These are phyloP conservation scores for Amauroascus niger DNA, from an alignment of 2,329 filamentous ascomycete genomes.

Conservation along the genomic window DNA sequence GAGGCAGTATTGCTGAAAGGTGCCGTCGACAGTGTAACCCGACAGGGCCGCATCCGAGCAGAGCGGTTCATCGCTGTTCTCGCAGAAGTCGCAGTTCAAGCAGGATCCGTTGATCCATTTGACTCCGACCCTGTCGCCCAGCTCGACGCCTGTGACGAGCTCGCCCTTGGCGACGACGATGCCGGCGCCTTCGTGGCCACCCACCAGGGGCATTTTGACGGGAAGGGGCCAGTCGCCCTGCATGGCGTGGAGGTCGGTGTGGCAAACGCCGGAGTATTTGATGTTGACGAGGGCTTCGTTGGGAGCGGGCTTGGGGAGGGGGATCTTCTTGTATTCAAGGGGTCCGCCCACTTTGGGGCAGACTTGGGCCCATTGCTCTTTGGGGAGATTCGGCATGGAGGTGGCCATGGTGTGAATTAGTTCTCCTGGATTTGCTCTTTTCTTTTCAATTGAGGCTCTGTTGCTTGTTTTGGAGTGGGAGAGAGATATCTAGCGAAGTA, in stretches of 20 bases:
- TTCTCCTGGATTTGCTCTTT: background rate
- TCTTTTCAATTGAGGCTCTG: background rate
- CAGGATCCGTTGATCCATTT: slow-evolving; percentile 91
- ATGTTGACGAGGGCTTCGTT: slow-evolving; percentile 89
- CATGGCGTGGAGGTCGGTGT: slow-evolving; percentile 73
- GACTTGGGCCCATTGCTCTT: slow-evolving; percentile 84
- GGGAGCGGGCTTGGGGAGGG: slow-evolving; percentile 67
- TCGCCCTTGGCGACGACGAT: slow-evolving; percentile 70
- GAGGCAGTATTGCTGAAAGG: slow-evolving; percentile 86
- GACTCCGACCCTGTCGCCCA: slow-evolving; percentile 79
- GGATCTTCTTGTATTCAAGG: slow-evolving; percentile 51
- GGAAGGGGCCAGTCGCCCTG: slow-evolving; percentile 81
- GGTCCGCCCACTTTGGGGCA: slow-evolving; percentile 69
- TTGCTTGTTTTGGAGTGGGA: background rate
- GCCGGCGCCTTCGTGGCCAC: slow-evolving; percentile 71
- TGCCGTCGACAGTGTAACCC: slow-evolving; percentile 85
- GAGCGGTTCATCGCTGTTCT: slow-evolving; percentile 68
- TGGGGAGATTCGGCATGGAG: slow-evolving; percentile 51
- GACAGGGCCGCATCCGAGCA: slow-evolving; percentile 67
- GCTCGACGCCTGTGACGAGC: slow-evolving; percentile 64
- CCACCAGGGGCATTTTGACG: slow-evolving; percentile 76
- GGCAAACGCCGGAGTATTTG: slow-evolving; percentile 84
- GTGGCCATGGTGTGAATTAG: background rate
- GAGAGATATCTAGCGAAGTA: background rate
- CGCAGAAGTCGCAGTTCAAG: slow-evolving; percentile 73